phyloP scores from a whole-genome alignment of 352 stramenopile species.

The Phytophthora tubulina region DNA sequence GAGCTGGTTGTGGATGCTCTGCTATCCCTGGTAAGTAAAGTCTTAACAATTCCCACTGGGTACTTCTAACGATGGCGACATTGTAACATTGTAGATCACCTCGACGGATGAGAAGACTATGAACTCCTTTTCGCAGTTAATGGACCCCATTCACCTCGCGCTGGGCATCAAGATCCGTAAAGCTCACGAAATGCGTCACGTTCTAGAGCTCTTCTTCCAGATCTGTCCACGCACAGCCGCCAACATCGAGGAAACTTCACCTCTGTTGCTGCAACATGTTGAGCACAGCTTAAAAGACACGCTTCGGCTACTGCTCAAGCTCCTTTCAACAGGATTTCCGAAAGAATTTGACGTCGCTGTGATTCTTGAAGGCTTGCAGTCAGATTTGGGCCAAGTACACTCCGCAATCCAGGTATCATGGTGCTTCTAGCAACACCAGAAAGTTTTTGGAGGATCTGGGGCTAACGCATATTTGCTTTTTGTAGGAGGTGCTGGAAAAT shows the following conservation, averaged over 20 bases:
- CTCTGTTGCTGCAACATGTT: conserved; percentile 79
- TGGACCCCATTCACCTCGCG: conserved; percentile 71
- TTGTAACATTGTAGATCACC: conserved; percentile 46
- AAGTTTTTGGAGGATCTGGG: neutral
- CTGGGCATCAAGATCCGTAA: conserved; percentile 75
- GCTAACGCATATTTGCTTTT: conserved; percentile 12
- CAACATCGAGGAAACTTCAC: conserved; percentile 81
- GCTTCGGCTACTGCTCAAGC: conserved; percentile 77
- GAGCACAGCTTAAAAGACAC: conserved; percentile 83
- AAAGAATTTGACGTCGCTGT: conserved; percentile 86
- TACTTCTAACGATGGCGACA: neutral
- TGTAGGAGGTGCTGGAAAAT: conserved; percentile 84
- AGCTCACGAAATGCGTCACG: conserved; percentile 81
- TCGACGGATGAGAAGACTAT: conserved; percentile 66
- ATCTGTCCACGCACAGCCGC: conserved; percentile 76
- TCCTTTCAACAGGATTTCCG: conserved; percentile 84
- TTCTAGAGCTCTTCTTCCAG: conserved; percentile 77
- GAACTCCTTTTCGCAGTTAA: conserved; percentile 61
- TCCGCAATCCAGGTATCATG: conserved; percentile 73
- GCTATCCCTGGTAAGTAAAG: conserved; percentile 56
- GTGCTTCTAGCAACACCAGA: neutral
- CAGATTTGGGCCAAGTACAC: conserved; percentile 76
- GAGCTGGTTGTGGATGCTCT: conserved; percentile 77
- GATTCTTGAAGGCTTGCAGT: conserved; percentile 82
- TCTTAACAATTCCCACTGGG: neutral